Conservation (phyloP, 1,139 yeast genomes). For the Hemisphaericaspora xylofermentans region DNA sequence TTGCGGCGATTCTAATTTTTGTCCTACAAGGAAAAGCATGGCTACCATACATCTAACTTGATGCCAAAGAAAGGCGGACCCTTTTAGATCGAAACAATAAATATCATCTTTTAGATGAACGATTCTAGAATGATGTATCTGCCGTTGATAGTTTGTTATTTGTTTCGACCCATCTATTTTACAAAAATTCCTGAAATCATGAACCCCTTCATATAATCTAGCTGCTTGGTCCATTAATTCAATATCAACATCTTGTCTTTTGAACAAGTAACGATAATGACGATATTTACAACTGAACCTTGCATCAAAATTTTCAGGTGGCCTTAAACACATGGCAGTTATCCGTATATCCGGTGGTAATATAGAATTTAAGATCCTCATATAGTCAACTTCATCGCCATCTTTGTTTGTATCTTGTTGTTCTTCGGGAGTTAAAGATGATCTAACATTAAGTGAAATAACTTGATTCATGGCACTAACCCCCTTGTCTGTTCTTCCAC, state of each 20-base stretch:
- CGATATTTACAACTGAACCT: conserved; percentile 83
- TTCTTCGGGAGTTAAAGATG: conserved; percentile 56
- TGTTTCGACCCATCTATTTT: conserved; percentile 93
- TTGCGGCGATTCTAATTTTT: conserved; percentile 60
- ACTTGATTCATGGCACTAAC: conserved; percentile 98
- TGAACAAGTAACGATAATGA: conserved; percentile 82
- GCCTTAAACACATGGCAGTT: conserved; percentile 80
- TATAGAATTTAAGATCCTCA: conserved; percentile 69
- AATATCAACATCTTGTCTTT: conserved; percentile 53
- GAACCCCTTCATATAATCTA: conserved; percentile 60
- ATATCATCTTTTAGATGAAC: conserved; percentile 42
- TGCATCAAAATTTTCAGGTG: conserved; percentile 84
- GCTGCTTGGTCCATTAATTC: conserved; percentile 74
- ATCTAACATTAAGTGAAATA: conserved; percentile 74
- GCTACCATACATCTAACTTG: conserved; percentile 97
- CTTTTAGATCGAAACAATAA: conserved; percentile 75
- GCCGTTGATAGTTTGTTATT: conserved; percentile 69
- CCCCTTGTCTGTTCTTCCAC: conserved; percentile 96
- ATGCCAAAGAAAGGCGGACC: conserved; percentile 95
- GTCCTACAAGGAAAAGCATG: conserved; percentile 76
- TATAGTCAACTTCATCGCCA: conserved; percentile 68
- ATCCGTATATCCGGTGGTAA: conserved; percentile 80
- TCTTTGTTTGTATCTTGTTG: conserved; percentile 61
- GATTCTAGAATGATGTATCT: conserved; percentile 54
- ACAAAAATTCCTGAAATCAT: conserved; percentile 93